Percentiles rank a stretch among this genome's conserved stretches.
phyloP scores from a whole-genome alignment of 2,329 filamentous ascomycete species.

The Microdochium bolleyi region DNA sequence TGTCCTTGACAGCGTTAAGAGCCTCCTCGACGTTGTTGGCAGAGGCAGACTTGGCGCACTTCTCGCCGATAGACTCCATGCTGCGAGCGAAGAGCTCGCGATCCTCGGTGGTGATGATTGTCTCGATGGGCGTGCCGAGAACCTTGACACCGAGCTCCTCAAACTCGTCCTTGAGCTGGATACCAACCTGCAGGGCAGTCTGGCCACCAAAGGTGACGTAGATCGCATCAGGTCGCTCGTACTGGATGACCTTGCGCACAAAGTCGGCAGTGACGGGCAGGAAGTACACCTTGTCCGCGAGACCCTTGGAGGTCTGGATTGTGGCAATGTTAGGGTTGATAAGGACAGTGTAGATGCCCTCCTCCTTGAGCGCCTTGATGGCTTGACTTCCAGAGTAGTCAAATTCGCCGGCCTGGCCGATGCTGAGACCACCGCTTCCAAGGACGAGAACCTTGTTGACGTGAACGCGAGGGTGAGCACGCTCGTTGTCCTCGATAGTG shows the following conservation, averaged over 20 bases:
- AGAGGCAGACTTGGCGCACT: conserved; percentile 94
- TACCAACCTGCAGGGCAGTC: conserved; percentile 93
- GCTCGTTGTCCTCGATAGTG: conserved; percentile 69
- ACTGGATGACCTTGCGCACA: conserved; percentile 92
- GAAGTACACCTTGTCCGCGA: conserved; percentile 99
- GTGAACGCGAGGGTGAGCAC: conserved; percentile 66
- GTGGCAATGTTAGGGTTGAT: conserved; percentile 99
- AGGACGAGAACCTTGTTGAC: conserved; percentile 94
- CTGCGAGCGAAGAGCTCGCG: conserved; percentile 94
- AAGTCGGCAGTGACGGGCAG: conserved; percentile 94
- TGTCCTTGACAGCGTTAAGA: conserved; percentile 77
- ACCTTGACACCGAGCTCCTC: conserved; percentile 87
- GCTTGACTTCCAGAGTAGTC: conserved; percentile 98
- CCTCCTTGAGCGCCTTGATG: conserved; percentile 96
- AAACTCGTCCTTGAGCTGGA: conserved; percentile 96
- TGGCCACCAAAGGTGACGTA: conserved; percentile 98
- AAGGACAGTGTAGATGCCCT: conserved; percentile 94
- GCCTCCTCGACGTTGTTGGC: conserved; percentile 85
- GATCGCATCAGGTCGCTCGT: conserved; percentile 91
- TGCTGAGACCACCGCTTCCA: conserved; percentile 89
- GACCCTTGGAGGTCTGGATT: conserved; percentile 94
- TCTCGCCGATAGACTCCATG: conserved; percentile 97
- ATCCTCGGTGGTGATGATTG: conserved; percentile 97
- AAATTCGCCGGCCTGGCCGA: conserved; percentile 96
- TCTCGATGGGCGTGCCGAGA: conserved; percentile 91